Percentiles rank a stretch among this genome's conserved stretches.
Conservation (phyloP, 768 basidiomycete species). For the Leccinum fibrillosum region DNA sequence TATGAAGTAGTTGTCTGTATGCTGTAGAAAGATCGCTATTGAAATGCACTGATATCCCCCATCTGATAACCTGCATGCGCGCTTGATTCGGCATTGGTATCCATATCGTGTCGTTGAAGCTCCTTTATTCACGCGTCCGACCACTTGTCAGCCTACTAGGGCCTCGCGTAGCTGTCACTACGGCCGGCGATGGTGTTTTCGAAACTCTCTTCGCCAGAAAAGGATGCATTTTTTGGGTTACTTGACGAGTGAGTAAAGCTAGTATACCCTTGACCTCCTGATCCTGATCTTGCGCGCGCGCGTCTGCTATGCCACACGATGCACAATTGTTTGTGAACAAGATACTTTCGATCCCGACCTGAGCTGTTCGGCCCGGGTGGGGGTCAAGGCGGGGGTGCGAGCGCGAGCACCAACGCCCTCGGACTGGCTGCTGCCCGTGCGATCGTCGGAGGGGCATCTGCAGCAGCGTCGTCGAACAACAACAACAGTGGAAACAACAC, state of each 20-base stretch:
- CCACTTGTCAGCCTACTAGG: too few relatives aligned
- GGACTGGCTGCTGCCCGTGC: slow-evolving; percentile 9
- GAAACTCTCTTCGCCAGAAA: slow-evolving; percentile 62
- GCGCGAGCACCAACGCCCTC: background rate
- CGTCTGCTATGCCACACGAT: background rate
- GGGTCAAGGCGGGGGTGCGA: slow-evolving; percentile 10
- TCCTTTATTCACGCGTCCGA: background rate
- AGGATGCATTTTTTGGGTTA: slow-evolving; percentile 77
- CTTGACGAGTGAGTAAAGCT: slow-evolving; percentile 62
- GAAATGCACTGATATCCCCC: slow-evolving; percentile 9
- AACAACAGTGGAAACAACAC: too few relatives aligned
- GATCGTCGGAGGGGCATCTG: background rate
- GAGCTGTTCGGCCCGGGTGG: slow-evolving; percentile 48
- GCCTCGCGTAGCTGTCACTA: background rate
- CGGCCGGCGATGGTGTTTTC: slow-evolving; percentile 62
- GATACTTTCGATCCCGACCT: slow-evolving; percentile 73
- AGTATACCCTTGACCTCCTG: background rate
- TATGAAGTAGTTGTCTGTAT: slow-evolving; percentile 30
- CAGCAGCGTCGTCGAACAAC: too few relatives aligned
- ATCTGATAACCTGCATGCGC: background rate
- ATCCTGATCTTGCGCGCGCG: background rate
- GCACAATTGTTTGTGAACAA: slow-evolving; percentile 20
- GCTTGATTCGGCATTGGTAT: background rate
- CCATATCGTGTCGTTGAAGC: background rate
- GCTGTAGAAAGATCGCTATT: slow-evolving; percentile 26